phyloP scores from a whole-genome alignment of 2,329 filamentous ascomycete species.

The Arthroderma sp. region DNA sequence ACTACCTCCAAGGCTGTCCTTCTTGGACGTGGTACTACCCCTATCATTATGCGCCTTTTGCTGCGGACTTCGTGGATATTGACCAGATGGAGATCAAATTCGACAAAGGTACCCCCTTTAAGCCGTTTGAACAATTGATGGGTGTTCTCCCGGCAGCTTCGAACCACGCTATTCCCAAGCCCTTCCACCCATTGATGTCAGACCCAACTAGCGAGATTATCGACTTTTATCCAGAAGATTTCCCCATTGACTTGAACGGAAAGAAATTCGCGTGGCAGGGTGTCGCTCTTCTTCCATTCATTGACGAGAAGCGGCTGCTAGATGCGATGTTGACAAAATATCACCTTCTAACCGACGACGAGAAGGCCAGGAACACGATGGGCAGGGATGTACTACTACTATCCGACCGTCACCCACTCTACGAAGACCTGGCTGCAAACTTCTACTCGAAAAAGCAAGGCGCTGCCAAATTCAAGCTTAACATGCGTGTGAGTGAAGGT shows the following conservation, averaged over 20 bases:
- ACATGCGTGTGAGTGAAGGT: slow-evolving; percentile 61
- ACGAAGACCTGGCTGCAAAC: slow-evolving; percentile 66
- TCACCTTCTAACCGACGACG: slow-evolving; percentile 61
- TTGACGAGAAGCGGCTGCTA: slow-evolving; percentile 78
- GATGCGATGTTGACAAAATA: slow-evolving; percentile 73
- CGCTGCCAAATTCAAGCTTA: slow-evolving; percentile 53
- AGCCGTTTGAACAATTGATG: slow-evolving; percentile 95
- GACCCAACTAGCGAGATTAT: slow-evolving; percentile 80
- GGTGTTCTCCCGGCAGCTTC: slow-evolving; percentile 90
- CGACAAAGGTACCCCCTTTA: slow-evolving; percentile 70
- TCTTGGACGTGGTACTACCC: slow-evolving; percentile 99
- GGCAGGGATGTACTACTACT: slow-evolving; percentile 74
- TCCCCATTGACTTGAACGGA: slow-evolving; percentile 84
- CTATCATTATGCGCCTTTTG: slow-evolving; percentile 96
- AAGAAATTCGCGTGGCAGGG: slow-evolving; percentile 99
- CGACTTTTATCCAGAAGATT: slow-evolving; percentile 94
- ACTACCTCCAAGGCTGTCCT: slow-evolving; percentile 96
- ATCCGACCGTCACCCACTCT: slow-evolving; percentile 71
- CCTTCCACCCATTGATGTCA: slow-evolving; percentile 86
- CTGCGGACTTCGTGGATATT: slow-evolving; percentile 81
- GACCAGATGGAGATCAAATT: slow-evolving; percentile 68
- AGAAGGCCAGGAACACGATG: slow-evolving; percentile 61
- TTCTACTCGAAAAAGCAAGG: slow-evolving; percentile 88
- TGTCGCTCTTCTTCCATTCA: slow-evolving; percentile 84
- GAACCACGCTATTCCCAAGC: slow-evolving; percentile 73